These are phyloP conservation scores for Cutaneotrichosporon cutaneum DNA, from an alignment of 1,284 basidiomycete genomes.

Conservation along the genomic window DNA sequence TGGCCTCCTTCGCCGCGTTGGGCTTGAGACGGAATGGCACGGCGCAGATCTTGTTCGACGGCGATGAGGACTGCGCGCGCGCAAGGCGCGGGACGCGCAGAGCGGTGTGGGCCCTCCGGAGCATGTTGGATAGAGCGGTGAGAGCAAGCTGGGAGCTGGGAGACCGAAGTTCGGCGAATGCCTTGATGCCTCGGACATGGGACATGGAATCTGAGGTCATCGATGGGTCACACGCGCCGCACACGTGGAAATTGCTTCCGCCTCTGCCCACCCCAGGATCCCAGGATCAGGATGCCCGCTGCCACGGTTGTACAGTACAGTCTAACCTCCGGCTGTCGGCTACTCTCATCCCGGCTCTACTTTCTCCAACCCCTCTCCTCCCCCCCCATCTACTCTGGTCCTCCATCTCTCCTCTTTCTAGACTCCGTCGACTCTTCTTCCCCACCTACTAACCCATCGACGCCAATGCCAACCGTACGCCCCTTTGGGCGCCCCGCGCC, in stretches of 20 bases:
- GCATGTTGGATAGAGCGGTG: not conserved
- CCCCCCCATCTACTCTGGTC: not conserved
- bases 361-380: not conserved
- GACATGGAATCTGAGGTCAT: not conserved
- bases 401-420: not conserved
- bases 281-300: too few relatives aligned
- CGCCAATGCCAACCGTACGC: slow-evolving; percentile 18
- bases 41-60: slow-evolving; percentile 33
- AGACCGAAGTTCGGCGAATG: not conserved
- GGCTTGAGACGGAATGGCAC: slow-evolving; percentile 33
- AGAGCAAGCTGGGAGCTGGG: not conserved
- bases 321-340: slow-evolving; percentile 3
- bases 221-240: not conserved
- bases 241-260: not conserved
- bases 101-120: not conserved
- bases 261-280: not conserved
- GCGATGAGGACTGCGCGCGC: not conserved
- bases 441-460: not conserved
- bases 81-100: slow-evolving; percentile 7
- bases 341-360: slow-evolving; percentile 1
- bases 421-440: too few relatives aligned
- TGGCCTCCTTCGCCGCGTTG: slow-evolving; percentile 26
- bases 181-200: not conserved
- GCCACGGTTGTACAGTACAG: too few relatives aligned
- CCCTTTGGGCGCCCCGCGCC: slow-evolving; percentile 25